Base-by-base conservation (phyloP, 352 stramenopile genomes). In the Pythium graminicola region DNA sequence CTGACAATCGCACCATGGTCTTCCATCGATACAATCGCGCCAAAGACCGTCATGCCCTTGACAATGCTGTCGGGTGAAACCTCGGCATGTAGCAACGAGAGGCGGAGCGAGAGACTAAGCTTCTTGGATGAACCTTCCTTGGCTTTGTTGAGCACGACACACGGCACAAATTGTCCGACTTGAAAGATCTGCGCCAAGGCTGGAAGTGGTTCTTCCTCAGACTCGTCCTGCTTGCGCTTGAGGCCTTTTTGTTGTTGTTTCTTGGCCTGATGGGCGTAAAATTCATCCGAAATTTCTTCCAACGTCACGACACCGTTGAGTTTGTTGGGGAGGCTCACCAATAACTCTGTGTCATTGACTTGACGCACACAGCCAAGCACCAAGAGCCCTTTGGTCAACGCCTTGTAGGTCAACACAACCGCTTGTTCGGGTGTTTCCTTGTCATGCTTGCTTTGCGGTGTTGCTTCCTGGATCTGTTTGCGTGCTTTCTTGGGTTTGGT, bases 1-100 rank as follows among this genome's bases (percentile, higher is more conserved):
- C 96, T 95, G 36, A 98, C 65, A 20, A 98, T 81, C 27, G 87
- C 93, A 44, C 95, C 95, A 67, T 98, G 93, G 73, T 98, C 93
- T 68, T 98, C 91, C 1, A 97, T 63, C 2, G 79, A 95, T 20
- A 75, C 53, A 39, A 98, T 83, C 19, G 80, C 88, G 46, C 89
- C 93, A 44, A 93, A 77, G 31, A 98, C 54, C 4, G 78, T 65
- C 47, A 89, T 73, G 38, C 71, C 81, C 52, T 93, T 94, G 35
- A 42, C 45, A 2, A 95, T 43, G 17, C 71, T 80, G 45, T 81
- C 62, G 26, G 75, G 60, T 24, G 57, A 56, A 4, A 94, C 70
- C 43, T 89, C 86, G 0, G 64, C 67, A 67, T 98, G 94, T 31
- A 98, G 57, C 50, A 85, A 64, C 39, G 75, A 82, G 6, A 92